Conservation (phyloP, 1,284 basidiomycete genomes). For the Agaricales sp. region DNA sequence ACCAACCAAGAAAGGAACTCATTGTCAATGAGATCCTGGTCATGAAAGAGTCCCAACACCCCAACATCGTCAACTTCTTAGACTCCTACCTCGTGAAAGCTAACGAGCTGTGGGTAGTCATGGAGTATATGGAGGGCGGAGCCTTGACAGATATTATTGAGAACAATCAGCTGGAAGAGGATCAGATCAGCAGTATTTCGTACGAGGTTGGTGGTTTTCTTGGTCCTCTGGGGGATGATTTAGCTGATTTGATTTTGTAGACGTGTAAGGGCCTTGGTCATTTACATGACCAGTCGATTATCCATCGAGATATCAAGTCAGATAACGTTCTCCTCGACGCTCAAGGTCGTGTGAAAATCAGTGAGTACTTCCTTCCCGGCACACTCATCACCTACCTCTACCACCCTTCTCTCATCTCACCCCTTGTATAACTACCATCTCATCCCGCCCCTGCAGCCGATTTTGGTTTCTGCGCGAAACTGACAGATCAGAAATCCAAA, state of each 20-base stretch:
- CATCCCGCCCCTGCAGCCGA: conserved; percentile 51
- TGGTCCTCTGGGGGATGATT: conserved; percentile 2
- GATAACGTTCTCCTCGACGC: conserved; percentile 94
- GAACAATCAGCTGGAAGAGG: conserved; percentile 93
- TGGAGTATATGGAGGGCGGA: conserved; percentile 99
- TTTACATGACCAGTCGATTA: conserved; percentile 89
- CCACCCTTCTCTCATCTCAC: conserved; percentile 1
- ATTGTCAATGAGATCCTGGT: conserved; percentile 99
- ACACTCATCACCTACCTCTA: too few species aligned
- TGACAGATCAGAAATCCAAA: conserved; percentile 97
- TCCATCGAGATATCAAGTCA: conserved; percentile 98
- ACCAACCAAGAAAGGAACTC: conserved; percentile 94
- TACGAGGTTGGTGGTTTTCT: conserved; percentile 63
- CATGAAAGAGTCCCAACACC: conserved; percentile 98
- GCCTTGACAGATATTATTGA: conserved; percentile 97
- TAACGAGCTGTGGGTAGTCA: conserved; percentile 97
- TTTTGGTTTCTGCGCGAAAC: conserved; percentile 96
- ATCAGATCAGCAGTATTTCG: conserved; percentile 92
- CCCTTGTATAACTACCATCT: conserved; percentile 1
- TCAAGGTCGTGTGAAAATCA: conserved; percentile 93
- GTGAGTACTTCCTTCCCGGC: conserved; percentile 36
- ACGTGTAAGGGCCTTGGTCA: conserved; percentile 94
- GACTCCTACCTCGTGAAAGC: conserved; percentile 87
- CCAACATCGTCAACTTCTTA: conserved; percentile 98
- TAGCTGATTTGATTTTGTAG: conserved; percentile 27